Base-by-base conservation (phyloP, 2,329 filamentous ascomycete species). In the Colletotrichum graminicola region DNA sequence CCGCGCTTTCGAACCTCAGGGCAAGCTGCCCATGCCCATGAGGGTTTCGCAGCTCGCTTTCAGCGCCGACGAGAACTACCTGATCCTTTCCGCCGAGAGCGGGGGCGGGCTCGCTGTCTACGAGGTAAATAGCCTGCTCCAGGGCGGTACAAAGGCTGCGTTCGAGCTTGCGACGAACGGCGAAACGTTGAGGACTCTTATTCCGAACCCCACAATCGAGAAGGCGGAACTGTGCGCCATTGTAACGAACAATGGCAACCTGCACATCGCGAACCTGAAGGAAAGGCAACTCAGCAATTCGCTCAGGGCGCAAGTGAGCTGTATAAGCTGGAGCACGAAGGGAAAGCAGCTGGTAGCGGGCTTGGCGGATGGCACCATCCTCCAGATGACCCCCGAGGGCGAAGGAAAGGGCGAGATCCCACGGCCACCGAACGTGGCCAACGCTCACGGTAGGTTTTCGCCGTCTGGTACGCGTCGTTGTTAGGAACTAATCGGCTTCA, bases 311-410 rank as follows among this genome's bases (percentile, higher is more conserved):
- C 91, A 92, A 59, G 95, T 97, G 36, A 94, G 91, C 78, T 96
- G 93, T 77, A 88, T 94, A 7, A 92, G 93, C 67, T 99, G 97
- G 96, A 99, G 96, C 80, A 92, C 90, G 72, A 94, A 92, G 79
- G 96, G 96, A 57, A 99, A 97, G 80, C 95, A 98, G 79, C 85
- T 99, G 54, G 91, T 97, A 55, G 95, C 94, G 75, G 96, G 97
- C 21, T 85, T 96, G 75, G 90, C 87, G 8, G 90, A 98, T 81
- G 96, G 96, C 69, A 91, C 90, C 16, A 91, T 92, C 63, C 88
- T 89, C 67, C 95, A 98, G 80, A 92, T 98, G 88, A 94, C 93
- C 10, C 93, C 93, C 0, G 89, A 94, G 76, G 95, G 95, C 57
- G 88, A 88, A 51, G 86, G 89, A 36, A 96, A 95, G 82, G 94